Percentiles rank a stretch among this genome's conserved stretches.
phyloP scores from a whole-genome alignment of 2,329 filamentous ascomycete genomes.

The Westerdykella sp. region DNA sequence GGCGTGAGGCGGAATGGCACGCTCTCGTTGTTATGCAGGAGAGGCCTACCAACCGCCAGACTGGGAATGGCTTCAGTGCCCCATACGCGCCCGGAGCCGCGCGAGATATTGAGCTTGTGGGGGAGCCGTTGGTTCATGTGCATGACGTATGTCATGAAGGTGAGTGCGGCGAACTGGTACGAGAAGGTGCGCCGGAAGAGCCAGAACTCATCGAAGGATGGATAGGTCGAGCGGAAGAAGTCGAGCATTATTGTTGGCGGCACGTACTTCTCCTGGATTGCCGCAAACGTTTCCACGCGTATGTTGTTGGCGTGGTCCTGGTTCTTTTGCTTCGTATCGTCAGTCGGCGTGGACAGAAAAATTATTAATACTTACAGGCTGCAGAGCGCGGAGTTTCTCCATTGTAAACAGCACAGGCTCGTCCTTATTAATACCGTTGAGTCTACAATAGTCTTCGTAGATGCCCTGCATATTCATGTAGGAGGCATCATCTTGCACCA shows the following conservation, averaged over 20 bases:
- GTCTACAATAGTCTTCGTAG: constrained; percentile 92
- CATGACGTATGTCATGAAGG: constrained; percentile 98
- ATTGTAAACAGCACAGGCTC: constrained; percentile 93
- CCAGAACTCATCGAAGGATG: constrained; percentile 92
- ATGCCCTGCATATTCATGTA: constrained; percentile 92
- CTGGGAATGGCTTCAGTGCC: constrained; percentile 88
- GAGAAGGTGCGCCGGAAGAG: constrained; percentile 95
- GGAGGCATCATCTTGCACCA: constrained; percentile 91
- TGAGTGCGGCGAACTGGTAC: constrained; percentile 89
- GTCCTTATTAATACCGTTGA: constrained; percentile 83
- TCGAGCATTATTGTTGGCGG: constrained; percentile 74
- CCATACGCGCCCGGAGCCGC: constrained; percentile 88
- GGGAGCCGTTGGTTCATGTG: constrained; percentile 96
- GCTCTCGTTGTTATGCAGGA: constrained; percentile 91
- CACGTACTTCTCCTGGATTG: constrained; percentile 91
- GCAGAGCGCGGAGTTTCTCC: constrained; percentile 76
- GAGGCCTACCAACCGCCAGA: constrained; percentile 75
- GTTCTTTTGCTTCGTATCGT: constrained; percentile 48
- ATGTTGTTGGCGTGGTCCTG: constrained; percentile 65
- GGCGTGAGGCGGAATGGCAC: constrained; percentile 97
- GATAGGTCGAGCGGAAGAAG: constrained; percentile 84
- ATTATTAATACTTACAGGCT: constrained; percentile 27
- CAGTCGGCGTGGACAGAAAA: constrained; percentile 1
- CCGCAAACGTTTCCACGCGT: constrained; percentile 83
- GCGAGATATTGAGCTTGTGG: constrained; percentile 88